Percentiles rank a stretch among this genome's conserved stretches.
Evolutionary conservation across 306 rosid species (phyloP).

Genomic region (Cyclanthera cordifolia): DNA sequence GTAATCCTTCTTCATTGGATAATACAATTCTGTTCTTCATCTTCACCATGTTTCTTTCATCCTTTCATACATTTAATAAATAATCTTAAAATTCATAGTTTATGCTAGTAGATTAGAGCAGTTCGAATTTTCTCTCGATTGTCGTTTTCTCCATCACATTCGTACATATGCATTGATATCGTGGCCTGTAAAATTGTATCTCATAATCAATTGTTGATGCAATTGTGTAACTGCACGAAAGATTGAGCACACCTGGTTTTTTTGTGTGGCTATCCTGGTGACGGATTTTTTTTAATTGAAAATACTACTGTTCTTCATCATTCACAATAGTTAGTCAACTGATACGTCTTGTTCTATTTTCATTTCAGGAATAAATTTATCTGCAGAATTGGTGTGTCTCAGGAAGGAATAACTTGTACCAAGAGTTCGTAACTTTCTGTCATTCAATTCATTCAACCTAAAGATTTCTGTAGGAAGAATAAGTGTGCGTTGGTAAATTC

Average conservation of each 20-base stretch:
- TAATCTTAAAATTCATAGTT: neutral
- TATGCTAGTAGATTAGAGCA: neutral
- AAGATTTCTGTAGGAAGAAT: constrained; percentile 21
- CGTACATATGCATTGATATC: neutral
- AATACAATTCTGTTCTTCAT: constrained; percentile 1
- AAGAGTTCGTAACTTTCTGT: constrained; percentile 18
- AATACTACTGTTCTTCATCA: neutral
- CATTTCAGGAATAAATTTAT: constrained; percentile 7
- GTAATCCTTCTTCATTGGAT: neutral
- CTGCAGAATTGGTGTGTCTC: constrained; percentile 31
- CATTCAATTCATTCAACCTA: constrained; percentile 19
- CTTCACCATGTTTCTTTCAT: constrained; percentile 17
- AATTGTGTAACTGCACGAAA: neutral
- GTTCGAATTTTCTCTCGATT: neutral
- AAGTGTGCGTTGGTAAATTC: constrained; percentile 29
- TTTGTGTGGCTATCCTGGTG: neutral
- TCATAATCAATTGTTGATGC: neutral
- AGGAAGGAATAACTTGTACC: constrained; percentile 18
- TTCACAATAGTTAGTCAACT: neutral
- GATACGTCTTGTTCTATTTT: neutral
- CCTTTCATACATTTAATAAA: neutral
- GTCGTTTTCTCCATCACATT: neutral
- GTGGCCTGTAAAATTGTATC: neutral
- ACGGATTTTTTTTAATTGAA: neutral
- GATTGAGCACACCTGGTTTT: neutral